Base-by-base conservation (phyloP, 768 basidiomycete species). In the Kwoniella heveanensis region DNA sequence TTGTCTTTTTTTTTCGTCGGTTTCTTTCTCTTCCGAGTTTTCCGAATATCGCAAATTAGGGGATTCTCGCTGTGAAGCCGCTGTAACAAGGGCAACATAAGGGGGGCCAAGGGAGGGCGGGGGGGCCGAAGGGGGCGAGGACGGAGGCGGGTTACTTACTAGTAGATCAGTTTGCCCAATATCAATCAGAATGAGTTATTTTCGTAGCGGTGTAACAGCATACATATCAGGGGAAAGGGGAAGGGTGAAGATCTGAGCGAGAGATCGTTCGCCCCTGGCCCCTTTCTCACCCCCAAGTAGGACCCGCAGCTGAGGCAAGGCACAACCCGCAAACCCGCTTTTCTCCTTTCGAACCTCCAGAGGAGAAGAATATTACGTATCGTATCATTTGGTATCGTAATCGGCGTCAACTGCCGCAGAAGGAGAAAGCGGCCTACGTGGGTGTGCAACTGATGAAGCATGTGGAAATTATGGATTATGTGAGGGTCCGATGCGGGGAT, bases 261-360 rank as follows among this genome's bases (percentile, higher is more conserved):
- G 13, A 6, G 32, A n/a, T n/a, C n/a, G n/a, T n/a, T n/a, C n/a
- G n/a, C n/a, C n/a, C n/a, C 13, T 44, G 39, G 10, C 39, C 39
- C 39, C 19, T 44, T 44, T 44, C 39, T 44, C 39, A 44, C 39
- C 39, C 39, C 39, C 9, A 44, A 44, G 39, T 44, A 44, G 39
- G n/a, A 44, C 39, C 32, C 32, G 32, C 32, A 32, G 32, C 32
- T 32, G 32, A 32, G 5, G 32, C 39, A 44, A 44, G 39, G 39
- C 39, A 44, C 39, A 44, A 44, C 39, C 39, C 39, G 39, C 39
- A 44, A n/a, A n/a, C n/a, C n/a, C n/a, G n/a, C n/a, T 44, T 17
- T 44, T 19, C 17, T 17, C 39, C 32, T 13, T 32, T 32, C 5
- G 32, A 32, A 32, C 32, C 32, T 32, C 32, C 32, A 32, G 13